phyloP scores from a whole-genome alignment of 2,329 filamentous ascomycete species.

The Colletotrichum zoysiae region DNA sequence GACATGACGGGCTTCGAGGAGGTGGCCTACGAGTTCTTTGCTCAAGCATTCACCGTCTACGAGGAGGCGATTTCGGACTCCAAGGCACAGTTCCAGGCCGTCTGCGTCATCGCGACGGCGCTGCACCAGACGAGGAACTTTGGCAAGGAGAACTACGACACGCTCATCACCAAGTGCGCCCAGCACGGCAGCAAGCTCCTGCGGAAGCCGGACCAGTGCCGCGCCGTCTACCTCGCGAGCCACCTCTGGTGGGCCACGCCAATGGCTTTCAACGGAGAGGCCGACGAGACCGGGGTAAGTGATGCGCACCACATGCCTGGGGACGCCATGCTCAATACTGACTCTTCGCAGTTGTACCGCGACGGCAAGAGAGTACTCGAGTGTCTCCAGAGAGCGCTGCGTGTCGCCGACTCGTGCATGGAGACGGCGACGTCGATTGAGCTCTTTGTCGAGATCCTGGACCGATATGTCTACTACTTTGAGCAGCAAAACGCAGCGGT shows the following conservation, averaged over 20 bases:
- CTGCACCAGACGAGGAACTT: conserved; percentile 92
- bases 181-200: conserved; percentile 96
- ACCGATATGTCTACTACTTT: conserved; percentile 99
- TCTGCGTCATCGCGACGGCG: conserved; percentile 91
- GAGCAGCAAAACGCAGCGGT: conserved; percentile 98
- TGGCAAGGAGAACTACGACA: conserved; percentile 97
- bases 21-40: conserved; percentile 97
- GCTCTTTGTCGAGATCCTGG: conserved; percentile 97
- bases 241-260: conserved; percentile 99
- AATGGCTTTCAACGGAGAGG: conserved; percentile 79
- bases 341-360: conserved; percentile 81
- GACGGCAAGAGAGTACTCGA: conserved; percentile 97
- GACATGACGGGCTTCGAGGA: conserved; percentile 94
- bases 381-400: conserved; percentile 92
- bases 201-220: conserved; percentile 97
- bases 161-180: conserved; percentile 96
- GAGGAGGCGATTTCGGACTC: conserved; percentile 97
- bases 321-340: conserved; percentile 40
- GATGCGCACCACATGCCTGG: neutral
- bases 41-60: conserved; percentile 97
- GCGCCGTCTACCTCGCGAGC: conserved; percentile 95
- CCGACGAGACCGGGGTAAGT: conserved; percentile 83
- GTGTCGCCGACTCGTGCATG: conserved; percentile 99
- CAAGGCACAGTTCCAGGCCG: conserved; percentile 96
- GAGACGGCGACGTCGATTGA: conserved; percentile 97